Base-by-base conservation (phyloP, 129 eudicot species). In the Artemisia annua region DNA sequence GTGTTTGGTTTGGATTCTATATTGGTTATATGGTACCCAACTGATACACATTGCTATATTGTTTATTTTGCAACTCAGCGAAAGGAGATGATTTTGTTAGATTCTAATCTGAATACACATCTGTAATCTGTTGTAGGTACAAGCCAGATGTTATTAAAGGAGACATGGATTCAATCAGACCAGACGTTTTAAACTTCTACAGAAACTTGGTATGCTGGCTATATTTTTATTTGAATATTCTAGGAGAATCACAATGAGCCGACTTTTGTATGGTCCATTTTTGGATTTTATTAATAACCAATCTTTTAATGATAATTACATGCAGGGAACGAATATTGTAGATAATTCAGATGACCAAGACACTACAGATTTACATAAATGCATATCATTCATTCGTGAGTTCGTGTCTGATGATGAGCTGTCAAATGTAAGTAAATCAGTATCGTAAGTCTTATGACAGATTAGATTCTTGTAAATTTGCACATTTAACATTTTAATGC, bases 341-440 rank as follows among this genome's bases (percentile, higher is more conserved):
- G 84, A 94, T 84, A 93, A 88, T 60, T 87, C 98, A 48, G 84
- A 86, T 66, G 98, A 94, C 53, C 98, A 94, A 67, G 97, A 94
- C 79, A 90, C 97, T 16, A 94, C 98, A 3, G 98, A 94, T 83
- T 74, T 94, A 71, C 90, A 94, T 76, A 94, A 94, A 80, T 94
- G 98, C 82, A 79, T 94, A 50, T 48, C 85, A 63, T 85, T 78
- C 72, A 74, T 94, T 54, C 83, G 71, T 15, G 84, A 88, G 61
- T 26, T 69, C 51, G 66, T 74, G 32, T 55, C 91, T 48, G 78
- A 84, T 51, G 75, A 77, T 43, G 87, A 83, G 57, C 79, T 81
- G 43, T 61, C 81, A 61, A 82, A 88, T 67, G 98, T 88, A 83
- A 77, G 97, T 72, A 35, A 78, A 43, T 22, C 39, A 18, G 7